Base-by-base conservation (phyloP, 2,329 filamentous ascomycete genomes). In the Zalaria obscura region DNA sequence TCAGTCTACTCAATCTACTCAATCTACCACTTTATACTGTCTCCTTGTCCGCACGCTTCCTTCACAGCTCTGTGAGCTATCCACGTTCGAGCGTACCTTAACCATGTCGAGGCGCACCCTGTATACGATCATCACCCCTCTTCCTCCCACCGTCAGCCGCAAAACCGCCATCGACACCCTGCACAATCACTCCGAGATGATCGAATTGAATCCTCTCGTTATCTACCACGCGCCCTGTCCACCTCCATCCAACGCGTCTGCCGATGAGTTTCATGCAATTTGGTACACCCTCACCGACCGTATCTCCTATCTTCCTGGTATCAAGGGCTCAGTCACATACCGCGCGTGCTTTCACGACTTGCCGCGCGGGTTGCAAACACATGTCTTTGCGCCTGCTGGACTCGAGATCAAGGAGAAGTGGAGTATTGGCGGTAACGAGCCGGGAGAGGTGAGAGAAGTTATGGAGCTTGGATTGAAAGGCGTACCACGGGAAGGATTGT, bases 251-350 rank as follows among this genome's bases (percentile, higher is more conserved):
- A 72, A 78, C 54, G 78, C 81, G 8, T 67, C 74, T 0, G 64
- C 75, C 10, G 83, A 91, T 50, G 86, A 93, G 64, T 74, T 70
- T 45, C 66, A 75, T 47, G 82, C 78, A 50, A 66, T 66, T 11
- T 94, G 87, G 87, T 93, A 88, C 63, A 73, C 75, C 38, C 65
- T 88, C 51, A 85, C 80, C 39, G 85, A 93, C 64, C 76, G 75
- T 53, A 79, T 93, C 51, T 69, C 75, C 40, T 87, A 86, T 54
- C 65, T 89, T 1, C 83, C 83, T 0, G 80, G 80, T 18, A 68
- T 73, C 35, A 72, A 72, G 10, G 75, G 80, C 45, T 77, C 82
- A 52, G 72, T 93, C 44, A 76, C 71, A 27, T 93, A 93, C 66
- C 83, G 80, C 35, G 83, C 76, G 41, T 85, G 82, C 52, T 93